Base-by-base conservation (phyloP, 129 eudicot genomes). In the Glebionis coronaria region DNA sequence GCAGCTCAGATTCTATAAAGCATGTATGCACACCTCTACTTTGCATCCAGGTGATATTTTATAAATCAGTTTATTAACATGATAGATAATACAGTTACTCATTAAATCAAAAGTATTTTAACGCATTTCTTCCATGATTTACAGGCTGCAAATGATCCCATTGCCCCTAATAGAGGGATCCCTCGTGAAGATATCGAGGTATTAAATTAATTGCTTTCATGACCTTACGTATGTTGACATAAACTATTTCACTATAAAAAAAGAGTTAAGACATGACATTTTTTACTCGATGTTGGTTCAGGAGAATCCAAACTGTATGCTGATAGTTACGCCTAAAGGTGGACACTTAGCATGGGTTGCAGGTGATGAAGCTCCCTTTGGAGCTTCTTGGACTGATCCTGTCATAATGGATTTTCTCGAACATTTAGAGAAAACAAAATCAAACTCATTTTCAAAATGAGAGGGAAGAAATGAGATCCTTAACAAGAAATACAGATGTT, bases 321-420 rank as follows among this genome's bases (percentile, higher is more conserved):
- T 93, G 85, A 76, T 93, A 69, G 97, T 88, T 20, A 89, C 99
- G 25, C 99, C 97, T 19, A 81, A 82, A 83, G 99, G 99, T 35
- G 99, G 95, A 20, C 99, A 93, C 64, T 78, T 93, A 64, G 99
- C 95, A 51, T 93, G 99, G 97, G 78, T 93, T 71, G 99, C 88
- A 15, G 99, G 99, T 3, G 47, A 44, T 14, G 97, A 79, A 46
- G 95, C 97, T 21, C 99, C 99, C 7, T 29, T 65, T 28, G 99
- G 99, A 70, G 84, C 88, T 81, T 97, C 99, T 9, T 93, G 99
- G 99, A 93, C 97, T 1, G 99, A 93, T 52, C 88, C 93, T 0
- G 76, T 86, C 51, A 93, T 93, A 66, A 93, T 93, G 92, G 99
- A 93, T 61, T 93, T 93, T 79, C 79, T 93, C 12, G 79, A 86